Percentiles rank a stretch among this genome's conserved stretches.
Conservation (phyloP, 83 land plant species). For the Diphasiastrum complanatum region DNA sequence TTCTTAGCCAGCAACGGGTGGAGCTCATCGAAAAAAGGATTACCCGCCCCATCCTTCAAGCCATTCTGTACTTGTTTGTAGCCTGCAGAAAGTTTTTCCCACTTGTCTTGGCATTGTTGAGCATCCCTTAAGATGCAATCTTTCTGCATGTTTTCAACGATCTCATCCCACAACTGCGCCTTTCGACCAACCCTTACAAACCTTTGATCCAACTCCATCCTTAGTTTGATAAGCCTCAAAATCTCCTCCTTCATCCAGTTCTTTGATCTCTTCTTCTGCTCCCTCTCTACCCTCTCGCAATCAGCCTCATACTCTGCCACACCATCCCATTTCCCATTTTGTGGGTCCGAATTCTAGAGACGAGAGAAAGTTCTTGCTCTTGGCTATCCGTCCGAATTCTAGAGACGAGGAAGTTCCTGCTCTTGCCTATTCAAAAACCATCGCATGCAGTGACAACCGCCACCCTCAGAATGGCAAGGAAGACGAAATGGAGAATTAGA, state of each 20-base stretch:
- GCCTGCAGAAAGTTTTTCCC: conserved; percentile 31
- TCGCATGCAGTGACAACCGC: no score
- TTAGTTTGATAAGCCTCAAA: conserved; percentile 17
- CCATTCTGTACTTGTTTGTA: conserved; percentile 37
- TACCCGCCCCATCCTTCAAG: conserved; percentile 23
- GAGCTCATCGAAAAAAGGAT: conserved; percentile 28
- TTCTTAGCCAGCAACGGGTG: conserved; percentile 26
- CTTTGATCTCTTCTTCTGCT: conserved; percentile 28
- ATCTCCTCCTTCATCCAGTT: conserved; percentile 27
- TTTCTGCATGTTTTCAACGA: conserved; percentile 22
- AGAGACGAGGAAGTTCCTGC: no score
- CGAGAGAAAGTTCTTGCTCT: no score
- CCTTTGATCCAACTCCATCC: conserved; percentile 19
- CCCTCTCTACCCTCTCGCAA: not conserved
- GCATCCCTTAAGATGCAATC: conserved; percentile 27
- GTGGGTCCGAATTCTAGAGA: no score
- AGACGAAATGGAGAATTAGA: no score
- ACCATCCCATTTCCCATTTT: no score
- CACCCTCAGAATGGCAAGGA: no score
- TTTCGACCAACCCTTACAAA: conserved; percentile 22
- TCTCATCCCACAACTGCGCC: conserved; percentile 34
- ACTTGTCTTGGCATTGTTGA: conserved; percentile 34
- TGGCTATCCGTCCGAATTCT: no score
- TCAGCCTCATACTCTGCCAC: not conserved
- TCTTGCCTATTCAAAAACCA: no score